phyloP scores from a whole-genome alignment of 306 rosid genomes.

The Malus orientalis region DNA sequence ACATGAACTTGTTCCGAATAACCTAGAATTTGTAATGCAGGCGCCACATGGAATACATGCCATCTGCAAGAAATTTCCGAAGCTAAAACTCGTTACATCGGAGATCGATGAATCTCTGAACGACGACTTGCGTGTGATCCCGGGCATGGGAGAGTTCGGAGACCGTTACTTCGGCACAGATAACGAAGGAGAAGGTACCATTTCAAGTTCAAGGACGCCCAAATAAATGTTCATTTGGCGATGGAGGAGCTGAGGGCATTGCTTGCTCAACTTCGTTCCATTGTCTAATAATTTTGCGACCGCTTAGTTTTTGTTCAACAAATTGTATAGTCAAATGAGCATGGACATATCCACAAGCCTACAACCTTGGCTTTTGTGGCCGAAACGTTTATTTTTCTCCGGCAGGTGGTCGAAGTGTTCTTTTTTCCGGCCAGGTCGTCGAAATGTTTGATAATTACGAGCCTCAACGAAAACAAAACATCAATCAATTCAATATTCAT shows the following conservation, averaged over 20 bases:
- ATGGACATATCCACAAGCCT: no score
- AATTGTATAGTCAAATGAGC: neutral
- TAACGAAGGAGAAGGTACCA: neutral
- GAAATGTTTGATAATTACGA: no score
- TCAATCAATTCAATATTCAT: neutral
- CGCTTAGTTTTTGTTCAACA: neutral
- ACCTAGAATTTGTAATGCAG: neutral
- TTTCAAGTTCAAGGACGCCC: neutral
- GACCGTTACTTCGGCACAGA: conserved; percentile 19
- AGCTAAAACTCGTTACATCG: conserved; percentile 13
- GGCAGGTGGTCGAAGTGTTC: no score
- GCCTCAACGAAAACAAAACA: neutral
- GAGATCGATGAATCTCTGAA: conserved; percentile 12
- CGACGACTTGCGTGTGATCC: conserved; percentile 1
- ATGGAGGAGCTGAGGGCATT: neutral
- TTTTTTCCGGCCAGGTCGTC: no score
- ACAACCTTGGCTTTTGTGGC: no score
- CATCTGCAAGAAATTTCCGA: conserved; percentile 13
- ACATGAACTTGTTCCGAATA: neutral
- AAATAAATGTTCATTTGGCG: neutral
- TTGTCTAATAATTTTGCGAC: neutral
- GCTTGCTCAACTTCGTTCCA: neutral
- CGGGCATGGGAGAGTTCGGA: conserved; percentile 20
- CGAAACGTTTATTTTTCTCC: no score
- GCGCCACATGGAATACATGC: conserved; percentile 20